Evolutionary conservation across 2,329 filamentous ascomycete species (phyloP).

Genomic region (Venturiaceae sp.): DNA sequence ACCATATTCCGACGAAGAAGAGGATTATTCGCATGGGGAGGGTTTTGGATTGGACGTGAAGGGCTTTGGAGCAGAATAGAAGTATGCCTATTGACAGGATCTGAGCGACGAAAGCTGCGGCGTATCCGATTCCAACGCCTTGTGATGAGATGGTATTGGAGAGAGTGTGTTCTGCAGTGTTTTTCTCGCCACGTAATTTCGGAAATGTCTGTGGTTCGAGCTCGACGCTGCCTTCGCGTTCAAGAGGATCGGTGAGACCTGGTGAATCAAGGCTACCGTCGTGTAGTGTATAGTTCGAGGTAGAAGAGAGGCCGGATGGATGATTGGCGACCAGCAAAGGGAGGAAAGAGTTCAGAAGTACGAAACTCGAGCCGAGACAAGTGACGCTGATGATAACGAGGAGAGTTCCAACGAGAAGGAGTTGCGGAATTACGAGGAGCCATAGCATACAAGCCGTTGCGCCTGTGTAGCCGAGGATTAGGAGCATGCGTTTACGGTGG

Average conservation of each 20-base stretch:
- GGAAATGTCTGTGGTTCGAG: background rate
- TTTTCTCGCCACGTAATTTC: background rate
- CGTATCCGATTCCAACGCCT: constrained; percentile 85
- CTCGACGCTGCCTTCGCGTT: background rate
- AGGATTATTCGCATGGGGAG: constrained; percentile 75
- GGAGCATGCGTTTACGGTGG: constrained; percentile 76
- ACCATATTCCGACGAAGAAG: constrained; percentile 77
- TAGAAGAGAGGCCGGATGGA: constrained; percentile 32
- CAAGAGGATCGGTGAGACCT: background rate
- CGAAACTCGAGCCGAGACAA: constrained; percentile 88
- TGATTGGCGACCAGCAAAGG: constrained; percentile 80
- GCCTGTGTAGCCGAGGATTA: constrained; percentile 70
- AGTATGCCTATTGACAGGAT: constrained; percentile 67
- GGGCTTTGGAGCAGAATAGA: constrained; percentile 36
- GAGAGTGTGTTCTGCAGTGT: constrained; percentile 59
- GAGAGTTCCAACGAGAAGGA: constrained; percentile 72
- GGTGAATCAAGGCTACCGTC: background rate
- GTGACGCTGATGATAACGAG: constrained; percentile 81
- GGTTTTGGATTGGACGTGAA: constrained; percentile 52
- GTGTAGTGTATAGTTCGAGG: background rate
- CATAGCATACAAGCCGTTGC: constrained; percentile 72
- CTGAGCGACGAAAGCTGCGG: constrained; percentile 72
- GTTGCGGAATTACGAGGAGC: constrained; percentile 59
- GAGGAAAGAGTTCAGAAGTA: constrained; percentile 87
- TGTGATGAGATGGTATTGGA: constrained; percentile 81